Evolutionary conservation across 1,284 basidiomycete species (phyloP).

Genomic region (Tylopilus sp.): DNA sequence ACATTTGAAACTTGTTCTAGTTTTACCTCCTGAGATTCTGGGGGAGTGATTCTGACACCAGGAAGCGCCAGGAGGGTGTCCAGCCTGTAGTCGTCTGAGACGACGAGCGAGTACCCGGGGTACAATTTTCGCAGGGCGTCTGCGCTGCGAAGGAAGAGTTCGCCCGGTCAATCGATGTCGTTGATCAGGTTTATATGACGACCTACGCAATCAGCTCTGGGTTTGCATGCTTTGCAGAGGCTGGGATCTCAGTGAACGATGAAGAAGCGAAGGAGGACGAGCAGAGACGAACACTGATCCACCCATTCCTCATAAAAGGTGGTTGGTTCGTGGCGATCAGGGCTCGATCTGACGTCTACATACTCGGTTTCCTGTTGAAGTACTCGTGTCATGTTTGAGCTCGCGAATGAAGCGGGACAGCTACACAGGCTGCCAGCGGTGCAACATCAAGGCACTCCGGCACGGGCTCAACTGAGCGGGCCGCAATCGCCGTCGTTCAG

Average conservation of each 20-base stretch:
- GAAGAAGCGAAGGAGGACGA: not conserved
- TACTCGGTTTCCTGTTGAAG: slow-evolving; percentile 27
- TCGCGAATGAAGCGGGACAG: not conserved
- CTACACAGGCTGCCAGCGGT: too few species aligned
- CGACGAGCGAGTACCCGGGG: slow-evolving; percentile 58
- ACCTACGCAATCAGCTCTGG: slow-evolving; percentile 47
- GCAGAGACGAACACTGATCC: slow-evolving; percentile 43
- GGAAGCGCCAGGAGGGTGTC: slow-evolving; percentile 53
- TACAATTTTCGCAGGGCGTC: slow-evolving; percentile 54
- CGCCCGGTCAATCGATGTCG: slow-evolving; percentile 3
- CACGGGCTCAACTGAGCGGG: not conserved
- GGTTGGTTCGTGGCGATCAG: slow-evolving; percentile 15
- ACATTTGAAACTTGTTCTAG: slow-evolving; percentile 48
- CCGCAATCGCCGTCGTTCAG: slow-evolving; percentile 1
- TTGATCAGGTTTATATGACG: not conserved
- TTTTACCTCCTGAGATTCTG: slow-evolving; percentile 5
- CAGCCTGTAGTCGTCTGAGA: slow-evolving; percentile 45
- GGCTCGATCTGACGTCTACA: slow-evolving; percentile 18
- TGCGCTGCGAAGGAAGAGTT: slow-evolving; percentile 36
- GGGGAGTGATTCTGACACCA: slow-evolving; percentile 41
- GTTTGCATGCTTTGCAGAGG: slow-evolving; percentile 46
- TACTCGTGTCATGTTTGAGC: slow-evolving; percentile 10
- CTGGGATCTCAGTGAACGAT: slow-evolving; percentile 29
- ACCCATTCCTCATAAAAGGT: slow-evolving; percentile 51
- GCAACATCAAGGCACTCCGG: slow-evolving; percentile 1